Evolutionary conservation across 2,329 filamentous ascomycete species (phyloP), one percentile per base, ranked within the genome.

Genomic region (Curvularia spicifera): DNA sequence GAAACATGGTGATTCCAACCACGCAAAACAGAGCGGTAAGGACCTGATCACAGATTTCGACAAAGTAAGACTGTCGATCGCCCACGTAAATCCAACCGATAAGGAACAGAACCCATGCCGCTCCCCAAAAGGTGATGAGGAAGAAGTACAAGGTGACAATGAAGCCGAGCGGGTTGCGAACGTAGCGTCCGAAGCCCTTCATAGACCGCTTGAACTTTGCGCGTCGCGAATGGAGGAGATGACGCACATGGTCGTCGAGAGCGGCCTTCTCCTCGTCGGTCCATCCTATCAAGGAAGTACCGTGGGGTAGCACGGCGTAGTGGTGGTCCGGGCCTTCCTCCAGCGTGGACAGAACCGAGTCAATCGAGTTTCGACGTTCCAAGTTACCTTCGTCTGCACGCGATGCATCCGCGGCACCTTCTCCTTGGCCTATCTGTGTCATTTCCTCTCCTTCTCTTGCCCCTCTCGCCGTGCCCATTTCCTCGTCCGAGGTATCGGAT

Each of bases 81-180:
- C 89, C 89, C 18, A 93, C 89, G 63, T 91, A 92, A 69, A 95
- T 91, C 91, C 91, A 96, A 39, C 85, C 90, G 71, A 96, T 96
- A 48, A 96, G 81, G 77, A 94, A 95, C 20, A 96, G 84, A 0
- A 96, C 91, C 91, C 91, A 96, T 0, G 90, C 90, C 18, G 93
- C 82, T 68, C 91, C 91, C 72, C 95, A 96, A 1, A 93, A 83
- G 0, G 91, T 95, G 64, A 96, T 92, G n/a, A 94, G 81, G 7
- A 86, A 89, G n/a, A 91, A 91, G 76, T 96, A 96, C 2, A 96
- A 78, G 0, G 91, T 93, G 50, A 96, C 89, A 58, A 93, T 84
- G 70, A 95, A 91, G 1, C 91, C 92, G 13, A 96, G 83, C 0
- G 92, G 84, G 83, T 68, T 72, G 40, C 84, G 84, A 12, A 93